phyloP scores from a whole-genome alignment of 2,329 filamentous ascomycete genomes.

The Metarhizium anisopliae region DNA sequence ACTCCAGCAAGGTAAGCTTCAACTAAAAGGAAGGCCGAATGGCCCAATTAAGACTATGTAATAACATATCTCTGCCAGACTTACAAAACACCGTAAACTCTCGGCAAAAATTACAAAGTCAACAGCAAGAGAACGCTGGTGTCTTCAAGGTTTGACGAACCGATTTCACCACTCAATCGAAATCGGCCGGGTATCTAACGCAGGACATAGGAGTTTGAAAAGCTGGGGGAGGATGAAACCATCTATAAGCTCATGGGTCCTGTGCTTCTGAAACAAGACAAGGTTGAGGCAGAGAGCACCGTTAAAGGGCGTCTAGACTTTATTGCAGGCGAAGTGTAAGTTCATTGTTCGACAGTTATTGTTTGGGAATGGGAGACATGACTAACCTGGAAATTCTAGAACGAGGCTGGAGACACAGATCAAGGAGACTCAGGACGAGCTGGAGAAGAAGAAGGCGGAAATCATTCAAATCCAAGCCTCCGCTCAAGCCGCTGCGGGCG shows the following conservation, averaged over 20 bases:
- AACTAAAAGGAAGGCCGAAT: background rate
- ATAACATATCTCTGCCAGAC: slow-evolving; percentile 42
- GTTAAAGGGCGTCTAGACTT: slow-evolving; percentile 88
- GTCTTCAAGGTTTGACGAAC: slow-evolving; percentile 60
- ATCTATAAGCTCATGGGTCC: slow-evolving; percentile 97
- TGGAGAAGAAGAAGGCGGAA: slow-evolving; percentile 50
- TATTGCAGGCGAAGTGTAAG: slow-evolving; percentile 88
- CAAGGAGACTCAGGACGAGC: slow-evolving; percentile 44
- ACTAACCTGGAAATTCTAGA: slow-evolving; percentile 16
- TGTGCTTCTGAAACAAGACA: slow-evolving; percentile 89
- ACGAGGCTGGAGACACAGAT: slow-evolving; percentile 40
- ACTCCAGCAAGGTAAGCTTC: slow-evolving; percentile 64
- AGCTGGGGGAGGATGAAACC: slow-evolving; percentile 68
- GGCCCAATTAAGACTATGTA: background rate
- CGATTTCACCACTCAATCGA: background rate
- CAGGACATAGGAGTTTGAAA: slow-evolving; percentile 64
- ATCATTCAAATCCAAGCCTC: slow-evolving; percentile 48
- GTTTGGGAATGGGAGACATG: background rate
- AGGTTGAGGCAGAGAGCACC: slow-evolving; percentile 77
- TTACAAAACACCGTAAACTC: slow-evolving; percentile 67
- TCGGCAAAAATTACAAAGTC: slow-evolving; percentile 85
- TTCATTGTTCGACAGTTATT: slow-evolving; percentile 2
- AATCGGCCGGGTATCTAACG: background rate
- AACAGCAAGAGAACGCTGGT: slow-evolving; percentile 84
- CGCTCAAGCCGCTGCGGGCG: slow-evolving; percentile 32